Evolutionary conservation across 139 green algal genomes (phyloP), one percentile per base, ranked within the genome.

Genomic region (Chlamydomonas sp.): DNA sequence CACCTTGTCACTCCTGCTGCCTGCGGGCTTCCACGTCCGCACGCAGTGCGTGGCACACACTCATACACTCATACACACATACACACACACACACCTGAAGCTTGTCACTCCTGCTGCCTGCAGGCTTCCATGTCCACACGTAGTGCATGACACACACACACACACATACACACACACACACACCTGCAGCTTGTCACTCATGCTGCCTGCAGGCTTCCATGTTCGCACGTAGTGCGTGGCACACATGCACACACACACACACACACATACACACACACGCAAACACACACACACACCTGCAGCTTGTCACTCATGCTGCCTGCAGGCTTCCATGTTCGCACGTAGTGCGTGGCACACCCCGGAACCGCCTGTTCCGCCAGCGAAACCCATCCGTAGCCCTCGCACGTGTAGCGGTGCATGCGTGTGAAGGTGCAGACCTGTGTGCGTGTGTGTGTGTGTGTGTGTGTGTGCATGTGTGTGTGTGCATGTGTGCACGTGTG

Each of bases 371-470:
- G n/a, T n/a, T n/a, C n/a, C 2, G 66, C 50, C 28, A 89, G 72
- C 2, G 58, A 29, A 60, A 83, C 47, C 79, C 79, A 84, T 61
- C 74, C 76, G 64, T 89, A 89, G 33, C 84, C 84, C 68, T 87
- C 48, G 28, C 67, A 72, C 13, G 81, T 83, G 67, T 83, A 79
- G 29, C 84, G 76, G 66, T 85, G 77, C 66, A 65, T 69, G n/a
- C 34, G 31, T 69, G 87, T 79, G 37, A 78, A 73, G 4, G 64
- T 81, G 73, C 76, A 84, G 31, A 87, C 83, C 83, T 89, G 72
- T 37, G 61, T n/a, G n/a, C n/a, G n/a, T n/a, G 24, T 50, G 47
- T 34, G 6, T 48, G 65, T 31, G 2, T 48, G 47, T 62, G 65
- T 33, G 20, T 24, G 30, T 57, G 13, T 33, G 33, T 35, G 2